Base-by-base conservation (phyloP, 2,329 filamentous ascomycete genomes). In the Ophioceras dolichostomum region DNA sequence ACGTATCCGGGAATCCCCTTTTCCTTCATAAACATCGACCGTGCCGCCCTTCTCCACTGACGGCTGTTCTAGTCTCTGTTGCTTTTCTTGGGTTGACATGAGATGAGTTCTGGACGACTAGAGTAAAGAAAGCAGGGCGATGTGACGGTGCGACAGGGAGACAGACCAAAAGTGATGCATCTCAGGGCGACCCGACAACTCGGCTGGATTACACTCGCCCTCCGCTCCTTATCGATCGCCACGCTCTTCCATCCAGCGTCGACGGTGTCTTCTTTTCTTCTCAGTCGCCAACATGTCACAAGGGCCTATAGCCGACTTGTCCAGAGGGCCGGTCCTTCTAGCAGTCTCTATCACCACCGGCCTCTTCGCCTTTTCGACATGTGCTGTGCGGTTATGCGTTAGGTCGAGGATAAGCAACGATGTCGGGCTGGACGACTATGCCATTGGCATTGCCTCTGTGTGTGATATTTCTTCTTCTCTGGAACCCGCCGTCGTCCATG, bases 301-400 rank as follows among this genome's bases (percentile, higher is more conserved):
- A 46, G 41, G 42, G 42, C 36, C 47, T n/a, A 41, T 39, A 20
- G 31, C 50, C 40, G 49, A 54, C 43, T 44, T 53, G 38, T 47
- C 50, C 12, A 48, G 48, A 49, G 57, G 57, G 41, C 50, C 55
- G 43, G 55, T 53, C 47, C 54, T 61, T 43, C 50, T 62, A 27
- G 55, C 52, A 29, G 45, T 60, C 13, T 58, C 58, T 3, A 45
- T 55, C 30, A 48, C 46, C 34, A 57, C 57, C 19, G 48, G 46
- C 2, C 44, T 46, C 33, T 41, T 60, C 32, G 55, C 57, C 5
- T 40, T 62, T 10, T 39, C 49, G 13, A 57, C 56, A 2, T 56
- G 55, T 29, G 41, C 53, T 34, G 44, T 59, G 10, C 51, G 58
- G 33, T 52, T 54, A 43, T 52, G 45, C 37, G 46, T 54, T 17